Percentiles rank a stretch among this genome's conserved stretches.
Conservation (phyloP, 805 yeast species). For the Torulaspora indica region DNA sequence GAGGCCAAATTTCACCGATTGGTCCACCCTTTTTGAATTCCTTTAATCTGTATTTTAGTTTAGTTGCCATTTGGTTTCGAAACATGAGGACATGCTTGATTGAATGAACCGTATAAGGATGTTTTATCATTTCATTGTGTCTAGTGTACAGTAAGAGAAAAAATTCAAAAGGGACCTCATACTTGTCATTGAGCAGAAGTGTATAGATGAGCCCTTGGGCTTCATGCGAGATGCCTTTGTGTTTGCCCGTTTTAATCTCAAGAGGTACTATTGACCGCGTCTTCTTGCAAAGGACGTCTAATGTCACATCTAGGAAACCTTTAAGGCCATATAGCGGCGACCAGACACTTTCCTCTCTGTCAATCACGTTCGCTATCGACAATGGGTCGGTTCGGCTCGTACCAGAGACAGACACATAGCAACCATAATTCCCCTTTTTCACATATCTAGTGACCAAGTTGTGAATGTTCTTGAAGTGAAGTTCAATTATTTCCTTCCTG, state of each 20-base stretch:
- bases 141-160: slow-evolving; percentile 74
- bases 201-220: slow-evolving; percentile 87
- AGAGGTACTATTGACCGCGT: slow-evolving; percentile 61
- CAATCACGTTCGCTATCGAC: slow-evolving; percentile 61
- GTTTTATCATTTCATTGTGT: slow-evolving; percentile 48
- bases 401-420: slow-evolving; percentile 27
- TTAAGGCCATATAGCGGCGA: slow-evolving; percentile 85
- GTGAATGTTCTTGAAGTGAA: slow-evolving; percentile 49
- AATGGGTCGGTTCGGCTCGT: slow-evolving; percentile 39
- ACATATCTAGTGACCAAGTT: slow-evolving; percentile 50
- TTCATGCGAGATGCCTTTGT: slow-evolving; percentile 60
- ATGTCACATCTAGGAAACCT: slow-evolving; percentile 86
- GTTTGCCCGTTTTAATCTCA: slow-evolving; percentile 84
- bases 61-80: slow-evolving; percentile 64
- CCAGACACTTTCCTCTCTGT: slow-evolving; percentile 87
- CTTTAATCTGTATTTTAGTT: slow-evolving; percentile 43
- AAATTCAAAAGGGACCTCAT: slow-evolving; percentile 59
- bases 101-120: slow-evolving; percentile 52
- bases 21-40: slow-evolving; percentile 13
- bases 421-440: slow-evolving; percentile 30
- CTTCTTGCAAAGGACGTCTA: slow-evolving; percentile 51
- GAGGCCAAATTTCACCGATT: slow-evolving; percentile 45
- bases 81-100: slow-evolving; percentile 63
- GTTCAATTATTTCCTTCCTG: slow-evolving; percentile 38
- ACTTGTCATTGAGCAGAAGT: slow-evolving; percentile 70